A percentile compares a stretch with the other conserved stretches of the same genome.
These are phyloP conservation scores for Kwoniella pini DNA, from an alignment of 768 basidiomycete species.

Conservation along the genomic window DNA sequence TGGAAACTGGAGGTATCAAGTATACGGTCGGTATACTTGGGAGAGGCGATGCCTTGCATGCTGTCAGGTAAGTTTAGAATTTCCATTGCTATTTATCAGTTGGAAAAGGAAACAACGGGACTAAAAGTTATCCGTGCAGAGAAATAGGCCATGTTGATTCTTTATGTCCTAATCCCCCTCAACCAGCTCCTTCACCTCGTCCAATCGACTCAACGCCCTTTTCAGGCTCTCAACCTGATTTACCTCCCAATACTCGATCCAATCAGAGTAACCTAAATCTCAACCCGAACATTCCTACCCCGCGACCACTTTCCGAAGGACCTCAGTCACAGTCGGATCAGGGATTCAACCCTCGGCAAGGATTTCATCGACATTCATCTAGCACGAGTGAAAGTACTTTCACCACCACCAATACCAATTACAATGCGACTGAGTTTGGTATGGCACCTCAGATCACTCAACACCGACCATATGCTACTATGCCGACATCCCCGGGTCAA, in stretches of 20 bases:
- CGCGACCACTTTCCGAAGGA: background rate
- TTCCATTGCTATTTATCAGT: too few species aligned
- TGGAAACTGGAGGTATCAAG: slow-evolving; percentile 38
- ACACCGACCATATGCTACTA: slow-evolving; percentile 25
- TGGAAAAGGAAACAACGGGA: too few species aligned
- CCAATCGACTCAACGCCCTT: slow-evolving; percentile 8
- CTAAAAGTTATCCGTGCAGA: slow-evolving; percentile 7
- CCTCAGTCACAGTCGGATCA: slow-evolving; percentile 16
- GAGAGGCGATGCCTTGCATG: slow-evolving; percentile 38
- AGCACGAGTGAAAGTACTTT: slow-evolving; percentile 24
- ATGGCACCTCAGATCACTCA: slow-evolving; percentile 9
- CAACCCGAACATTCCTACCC: slow-evolving; percentile 4
- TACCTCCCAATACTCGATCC: slow-evolving; percentile 5
- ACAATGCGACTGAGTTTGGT: slow-evolving; percentile 33
- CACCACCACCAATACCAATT: slow-evolving; percentile 28
- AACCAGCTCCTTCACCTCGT: slow-evolving; percentile 1
- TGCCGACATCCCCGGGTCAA: slow-evolving; percentile 18
- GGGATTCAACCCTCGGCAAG: slow-evolving; percentile 26
- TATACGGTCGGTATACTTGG: slow-evolving; percentile 44
- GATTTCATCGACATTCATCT: slow-evolving; percentile 26
- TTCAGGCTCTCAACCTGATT: background rate
- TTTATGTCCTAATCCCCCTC: slow-evolving; percentile 27
- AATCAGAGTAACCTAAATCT: background rate
- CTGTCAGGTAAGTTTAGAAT: slow-evolving; percentile 49
- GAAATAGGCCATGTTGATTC: slow-evolving; percentile 42